Evolutionary conservation across 2,329 filamentous ascomycete species (phyloP).

Genomic region (Ceratocystis variospora): DNA sequence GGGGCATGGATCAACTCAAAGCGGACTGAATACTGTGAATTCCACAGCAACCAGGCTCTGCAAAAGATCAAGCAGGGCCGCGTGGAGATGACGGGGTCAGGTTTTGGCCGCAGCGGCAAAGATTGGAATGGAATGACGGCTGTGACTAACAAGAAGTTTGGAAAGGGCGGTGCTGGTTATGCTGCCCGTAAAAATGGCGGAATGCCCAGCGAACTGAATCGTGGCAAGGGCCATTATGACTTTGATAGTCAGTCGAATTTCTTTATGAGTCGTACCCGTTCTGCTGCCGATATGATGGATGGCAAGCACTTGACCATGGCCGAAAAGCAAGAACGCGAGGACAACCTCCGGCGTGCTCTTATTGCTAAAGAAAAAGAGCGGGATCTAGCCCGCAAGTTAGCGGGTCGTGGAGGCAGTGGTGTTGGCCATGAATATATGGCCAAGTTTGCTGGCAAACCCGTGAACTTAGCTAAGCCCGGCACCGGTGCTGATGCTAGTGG

Average conservation of each 20-base stretch:
- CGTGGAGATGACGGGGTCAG: slow-evolving; percentile 66
- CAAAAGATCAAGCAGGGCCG: slow-evolving; percentile 46
- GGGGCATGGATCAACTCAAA: slow-evolving; percentile 74
- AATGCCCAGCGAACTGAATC: slow-evolving; percentile 11
- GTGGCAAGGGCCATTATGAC: slow-evolving; percentile 37
- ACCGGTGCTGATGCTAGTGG: background rate
- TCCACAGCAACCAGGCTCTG: slow-evolving; percentile 71
- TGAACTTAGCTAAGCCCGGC: background rate
- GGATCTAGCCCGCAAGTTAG: slow-evolving; percentile 55
- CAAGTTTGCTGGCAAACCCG: slow-evolving; percentile 2
- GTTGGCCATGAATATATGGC: slow-evolving; percentile 59
- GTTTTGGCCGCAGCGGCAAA: slow-evolving; percentile 28
- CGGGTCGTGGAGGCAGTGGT: slow-evolving; percentile 44
- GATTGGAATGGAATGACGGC: slow-evolving; percentile 24
- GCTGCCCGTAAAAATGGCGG: background rate
- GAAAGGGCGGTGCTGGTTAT: slow-evolving; percentile 29
- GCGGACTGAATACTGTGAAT: slow-evolving; percentile 84
- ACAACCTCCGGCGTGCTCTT: slow-evolving; percentile 50
- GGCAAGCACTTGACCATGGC: slow-evolving; percentile 32
- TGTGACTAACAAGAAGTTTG: slow-evolving; percentile 29
- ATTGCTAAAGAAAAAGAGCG: slow-evolving; percentile 57
- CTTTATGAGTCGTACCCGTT: slow-evolving; percentile 39
- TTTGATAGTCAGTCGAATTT: slow-evolving; percentile 43
- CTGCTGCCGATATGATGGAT: slow-evolving; percentile 50
- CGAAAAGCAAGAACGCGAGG: slow-evolving; percentile 48